Conservation (phyloP, 129 eudicot genomes). For the Flaveria linearis region DNA sequence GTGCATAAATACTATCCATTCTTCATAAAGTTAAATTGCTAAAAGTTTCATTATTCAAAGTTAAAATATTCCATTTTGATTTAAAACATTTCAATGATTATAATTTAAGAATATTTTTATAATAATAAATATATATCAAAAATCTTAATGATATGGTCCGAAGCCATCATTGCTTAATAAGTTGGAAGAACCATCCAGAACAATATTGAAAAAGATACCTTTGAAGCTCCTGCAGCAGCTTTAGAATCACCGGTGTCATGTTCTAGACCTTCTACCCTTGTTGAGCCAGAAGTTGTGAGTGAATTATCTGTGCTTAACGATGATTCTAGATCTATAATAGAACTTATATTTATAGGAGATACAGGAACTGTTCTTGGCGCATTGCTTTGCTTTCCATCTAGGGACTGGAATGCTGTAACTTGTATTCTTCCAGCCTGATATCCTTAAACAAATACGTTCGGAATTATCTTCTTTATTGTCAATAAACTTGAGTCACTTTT, state of each 20-base stretch:
- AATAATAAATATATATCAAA: slow-evolving; percentile 12
- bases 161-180: slow-evolving; percentile 14
- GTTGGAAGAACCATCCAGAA: not conserved
- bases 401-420: slow-evolving; percentile 95
- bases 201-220: slow-evolving; percentile 45
- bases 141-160: slow-evolving; percentile 8
- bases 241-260: slow-evolving; percentile 85
- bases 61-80: not conserved
- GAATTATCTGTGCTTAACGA: slow-evolving; percentile 64
- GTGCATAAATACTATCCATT: not conserved
- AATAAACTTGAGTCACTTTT: slow-evolving; percentile 17
- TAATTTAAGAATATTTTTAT: not conserved
- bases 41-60: not conserved
- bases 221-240: slow-evolving; percentile 49
- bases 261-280: slow-evolving; percentile 55
- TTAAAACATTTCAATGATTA: not conserved
- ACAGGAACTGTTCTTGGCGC: slow-evolving; percentile 48
- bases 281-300: slow-evolving; percentile 49
- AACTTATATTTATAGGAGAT: slow-evolving; percentile 49
- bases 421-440: slow-evolving; percentile 93
- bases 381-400: slow-evolving; percentile 80
- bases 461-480: slow-evolving; percentile 18
- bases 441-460: slow-evolving; percentile 15
- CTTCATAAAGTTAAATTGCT: not conserved
- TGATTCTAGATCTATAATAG: slow-evolving; percentile 70